Evolutionary conservation across 306 rosid species (phyloP).

Genomic region (Pyrus communis): DNA sequence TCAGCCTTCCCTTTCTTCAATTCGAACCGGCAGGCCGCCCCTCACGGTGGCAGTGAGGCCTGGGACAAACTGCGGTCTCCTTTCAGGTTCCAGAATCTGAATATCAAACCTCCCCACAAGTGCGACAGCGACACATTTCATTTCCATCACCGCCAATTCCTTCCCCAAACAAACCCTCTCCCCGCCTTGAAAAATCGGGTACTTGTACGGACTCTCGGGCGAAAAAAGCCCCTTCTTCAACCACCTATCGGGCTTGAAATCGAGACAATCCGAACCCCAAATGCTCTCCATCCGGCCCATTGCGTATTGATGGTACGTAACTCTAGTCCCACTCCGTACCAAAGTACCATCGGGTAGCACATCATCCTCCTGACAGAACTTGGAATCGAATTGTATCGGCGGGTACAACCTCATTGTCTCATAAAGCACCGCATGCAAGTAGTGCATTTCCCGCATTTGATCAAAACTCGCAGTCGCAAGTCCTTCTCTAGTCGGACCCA

Average conservation of each 20-base stretch:
- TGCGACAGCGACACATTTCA: conserved; percentile 36
- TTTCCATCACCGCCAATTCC: conserved; percentile 67
- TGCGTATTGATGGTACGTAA: conserved; percentile 83
- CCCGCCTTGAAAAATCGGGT: conserved; percentile 86
- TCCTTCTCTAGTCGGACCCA: conserved; percentile 17
- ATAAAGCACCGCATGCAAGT: conserved; percentile 51
- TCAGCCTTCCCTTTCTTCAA: conserved; percentile 27
- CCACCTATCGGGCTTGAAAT: conserved; percentile 82
- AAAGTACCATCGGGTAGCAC: conserved; percentile 77
- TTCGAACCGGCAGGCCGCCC: conserved; percentile 62
- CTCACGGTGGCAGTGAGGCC: conserved; percentile 65
- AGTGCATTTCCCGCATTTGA: conserved; percentile 52
- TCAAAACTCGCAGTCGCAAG: conserved; percentile 19
- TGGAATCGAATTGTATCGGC: conserved; percentile 84
- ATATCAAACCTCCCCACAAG: conserved; percentile 42
- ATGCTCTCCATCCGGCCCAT: conserved; percentile 88
- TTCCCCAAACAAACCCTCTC: conserved; percentile 77
- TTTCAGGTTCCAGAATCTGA: conserved; percentile 16
- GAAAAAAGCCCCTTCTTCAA: conserved; percentile 36
- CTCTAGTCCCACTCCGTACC: conserved; percentile 57
- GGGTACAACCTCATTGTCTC: conserved; percentile 87
- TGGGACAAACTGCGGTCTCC: conserved; percentile 40
- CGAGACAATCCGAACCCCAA: conserved; percentile 68
- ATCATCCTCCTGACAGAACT: conserved; percentile 60
- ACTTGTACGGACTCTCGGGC: conserved; percentile 46